Base-by-base conservation (phyloP, 495 filamentous ascomycete genomes). In the Tuber umbilicatum region DNA sequence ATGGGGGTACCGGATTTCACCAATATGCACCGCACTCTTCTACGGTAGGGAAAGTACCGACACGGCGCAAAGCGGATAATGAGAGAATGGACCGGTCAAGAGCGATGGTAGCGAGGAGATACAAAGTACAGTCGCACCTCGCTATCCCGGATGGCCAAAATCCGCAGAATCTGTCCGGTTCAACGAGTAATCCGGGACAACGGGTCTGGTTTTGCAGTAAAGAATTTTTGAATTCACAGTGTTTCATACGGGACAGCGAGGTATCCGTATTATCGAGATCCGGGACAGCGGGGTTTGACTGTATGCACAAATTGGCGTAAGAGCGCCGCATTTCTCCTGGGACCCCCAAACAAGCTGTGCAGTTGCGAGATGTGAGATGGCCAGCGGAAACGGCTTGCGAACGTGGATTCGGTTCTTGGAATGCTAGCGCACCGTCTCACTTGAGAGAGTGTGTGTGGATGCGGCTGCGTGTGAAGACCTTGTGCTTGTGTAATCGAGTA, bases 351-450 rank as follows among this genome's bases (percentile, higher is more conserved):
- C 73, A 75, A 80, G 76, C 73, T 79, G 78, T 70, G 70, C 78
- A 72, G 76, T 76, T 71, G 72, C 67, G 71, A 79, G 76, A 80
- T 79, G 76, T 80, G 70, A 76, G 78, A 79, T 80, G 78, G 72
- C 76, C 5, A 31, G 74, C 77, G 73, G 78, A 80, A 80, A 80
- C 77, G 78, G 78, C 73, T 77, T 76, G 71, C 73, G 74, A 79
- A 80, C 78, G 73, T 79, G 76, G 70, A 79, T 69, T 79, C 40
- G 73, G 77, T 72, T 75, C 37, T 55, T 73, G 71, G 17, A 47
- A 73, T 72, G 37, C 42, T 73, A 67, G 71, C 68, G 41, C 70
- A 39, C 76, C 38, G 68, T 55, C 55, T 74, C 41, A 74, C 55
- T 31, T 16, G 55, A n/a, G 55, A 27, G n/a, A 64, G 55, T 3